These are phyloP conservation scores for Diaporthe ampelina DNA, from an alignment of 2,329 filamentous ascomycete genomes.

Conservation along the genomic window DNA sequence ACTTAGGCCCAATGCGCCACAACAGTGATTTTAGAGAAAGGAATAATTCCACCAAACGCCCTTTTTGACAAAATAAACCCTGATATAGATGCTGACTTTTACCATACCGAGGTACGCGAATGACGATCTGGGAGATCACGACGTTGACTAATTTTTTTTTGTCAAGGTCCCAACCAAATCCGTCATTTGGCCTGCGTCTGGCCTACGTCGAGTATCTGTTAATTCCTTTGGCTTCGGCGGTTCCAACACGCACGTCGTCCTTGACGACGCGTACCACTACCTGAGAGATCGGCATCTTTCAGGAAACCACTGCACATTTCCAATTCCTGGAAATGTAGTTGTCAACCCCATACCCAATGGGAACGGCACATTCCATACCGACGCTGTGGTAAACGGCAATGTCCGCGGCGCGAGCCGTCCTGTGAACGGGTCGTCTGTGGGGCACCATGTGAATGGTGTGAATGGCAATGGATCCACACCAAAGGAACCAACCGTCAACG, in stretches of 20 bases:
- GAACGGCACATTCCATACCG: neutral
- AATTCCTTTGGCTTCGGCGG: slow-evolving; percentile 26
- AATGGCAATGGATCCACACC: slow-evolving; percentile 14
- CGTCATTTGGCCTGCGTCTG: slow-evolving; percentile 8
- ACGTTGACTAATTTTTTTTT: neutral
- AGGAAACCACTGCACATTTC: slow-evolving; percentile 10
- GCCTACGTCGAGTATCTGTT: slow-evolving; percentile 21
- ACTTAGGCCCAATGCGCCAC: neutral
- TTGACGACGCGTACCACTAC: slow-evolving; percentile 33
- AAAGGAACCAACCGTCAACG: neutral
- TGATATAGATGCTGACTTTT: slow-evolving; percentile 31
- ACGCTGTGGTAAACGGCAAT: neutral
- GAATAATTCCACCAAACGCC: slow-evolving; percentile 42
- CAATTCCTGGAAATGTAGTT: neutral
- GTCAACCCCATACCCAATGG: neutral
- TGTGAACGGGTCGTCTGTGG: neutral
- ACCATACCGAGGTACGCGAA: neutral
- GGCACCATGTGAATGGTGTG: neutral
- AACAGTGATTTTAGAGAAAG: slow-evolving; percentile 41
- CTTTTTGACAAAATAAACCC: slow-evolving; percentile 43
- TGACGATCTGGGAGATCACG: neutral
- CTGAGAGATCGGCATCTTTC: neutral
- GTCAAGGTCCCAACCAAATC: neutral
- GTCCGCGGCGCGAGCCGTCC: neutral
- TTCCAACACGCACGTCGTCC: slow-evolving; percentile 18